These are phyloP conservation scores for Penicillium carneum DNA, from an alignment of 2,329 filamentous ascomycete genomes.

Conservation along the genomic window DNA sequence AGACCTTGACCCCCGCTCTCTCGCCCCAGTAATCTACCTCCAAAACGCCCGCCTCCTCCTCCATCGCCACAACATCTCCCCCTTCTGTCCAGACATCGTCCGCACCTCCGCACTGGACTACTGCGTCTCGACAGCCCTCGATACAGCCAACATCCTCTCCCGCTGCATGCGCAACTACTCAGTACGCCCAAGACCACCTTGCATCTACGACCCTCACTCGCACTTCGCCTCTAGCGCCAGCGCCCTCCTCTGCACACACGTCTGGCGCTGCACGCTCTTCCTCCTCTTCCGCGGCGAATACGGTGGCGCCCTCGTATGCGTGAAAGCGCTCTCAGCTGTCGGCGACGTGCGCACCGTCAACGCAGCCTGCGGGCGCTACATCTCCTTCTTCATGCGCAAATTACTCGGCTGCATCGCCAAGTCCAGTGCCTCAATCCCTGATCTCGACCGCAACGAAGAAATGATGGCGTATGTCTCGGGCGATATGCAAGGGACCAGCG, in stretches of 20 bases:
- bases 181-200: slow-evolving; percentile 16
- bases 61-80: slow-evolving; percentile 85
- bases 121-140: slow-evolving; percentile 75
- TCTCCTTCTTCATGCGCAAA: slow-evolving; percentile 78
- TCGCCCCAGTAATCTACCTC: slow-evolving; percentile 78
- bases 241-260: slow-evolving; percentile 77
- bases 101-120: slow-evolving; percentile 76
- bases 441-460: slow-evolving; percentile 77
- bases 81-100: slow-evolving; percentile 69
- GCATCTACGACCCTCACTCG: slow-evolving; percentile 58
- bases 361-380: slow-evolving; percentile 77
- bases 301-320: slow-evolving; percentile 73
- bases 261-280: slow-evolving; percentile 86
- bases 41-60: slow-evolving; percentile 84
- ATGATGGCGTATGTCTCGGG: slow-evolving; percentile 84
- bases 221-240: slow-evolving; percentile 72
- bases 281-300: slow-evolving; percentile 77
- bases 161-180: slow-evolving; percentile 63
- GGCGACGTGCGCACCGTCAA: slow-evolving; percentile 76
- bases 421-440: slow-evolving; percentile 43
- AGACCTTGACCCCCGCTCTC: slow-evolving; percentile 73
- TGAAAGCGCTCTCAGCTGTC: slow-evolving; percentile 74
- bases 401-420: slow-evolving; percentile 65
- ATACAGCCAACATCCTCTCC: slow-evolving; percentile 78
- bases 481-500: slow-evolving; percentile 80